Conservation (phyloP, 2,329 filamentous ascomycete genomes). For the Rasamsonia emersonii region DNA sequence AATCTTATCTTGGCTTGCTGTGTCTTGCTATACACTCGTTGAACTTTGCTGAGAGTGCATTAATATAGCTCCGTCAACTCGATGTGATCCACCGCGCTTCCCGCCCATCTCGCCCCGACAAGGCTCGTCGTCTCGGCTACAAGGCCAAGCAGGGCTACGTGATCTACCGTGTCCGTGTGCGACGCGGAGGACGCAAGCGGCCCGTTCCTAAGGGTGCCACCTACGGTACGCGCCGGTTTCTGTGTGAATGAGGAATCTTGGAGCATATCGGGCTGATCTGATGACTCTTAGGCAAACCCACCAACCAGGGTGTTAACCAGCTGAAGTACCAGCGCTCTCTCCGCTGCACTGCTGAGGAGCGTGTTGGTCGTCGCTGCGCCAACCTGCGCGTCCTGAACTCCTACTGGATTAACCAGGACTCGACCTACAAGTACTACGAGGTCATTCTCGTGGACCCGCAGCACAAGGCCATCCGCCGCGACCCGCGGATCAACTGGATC, state of each 20-base stretch:
- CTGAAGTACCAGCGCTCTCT: constrained; percentile 99
- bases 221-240: constrained; percentile 61
- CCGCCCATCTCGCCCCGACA: constrained; percentile 96
- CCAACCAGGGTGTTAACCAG: constrained; percentile 99
- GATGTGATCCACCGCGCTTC: constrained; percentile 99
- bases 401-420: constrained; percentile 99
- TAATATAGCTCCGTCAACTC: constrained; percentile 99
- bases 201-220: constrained; percentile 96
- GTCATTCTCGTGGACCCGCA: constrained; percentile 99
- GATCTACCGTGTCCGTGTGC: constrained; percentile 98
- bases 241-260: background rate
- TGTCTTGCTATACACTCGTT: constrained; percentile 95
- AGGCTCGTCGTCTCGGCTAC: constrained; percentile 99
- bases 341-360: constrained; percentile 96
- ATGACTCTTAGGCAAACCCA: constrained; percentile 75
- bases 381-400: constrained; percentile 99
- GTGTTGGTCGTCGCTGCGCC: constrained; percentile 97
- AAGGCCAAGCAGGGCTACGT: constrained; percentile 99
- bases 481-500: constrained; percentile 99
- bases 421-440: constrained; percentile 99
- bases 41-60: constrained; percentile 99
- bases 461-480: constrained; percentile 99
- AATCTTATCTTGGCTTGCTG: constrained; percentile 29
- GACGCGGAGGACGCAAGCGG: constrained; percentile 97
- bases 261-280: constrained; percentile 13